phyloP scores from a whole-genome alignment of 1,284 basidiomycete species.

The Cutaneotrichosporon cavernicola region DNA sequence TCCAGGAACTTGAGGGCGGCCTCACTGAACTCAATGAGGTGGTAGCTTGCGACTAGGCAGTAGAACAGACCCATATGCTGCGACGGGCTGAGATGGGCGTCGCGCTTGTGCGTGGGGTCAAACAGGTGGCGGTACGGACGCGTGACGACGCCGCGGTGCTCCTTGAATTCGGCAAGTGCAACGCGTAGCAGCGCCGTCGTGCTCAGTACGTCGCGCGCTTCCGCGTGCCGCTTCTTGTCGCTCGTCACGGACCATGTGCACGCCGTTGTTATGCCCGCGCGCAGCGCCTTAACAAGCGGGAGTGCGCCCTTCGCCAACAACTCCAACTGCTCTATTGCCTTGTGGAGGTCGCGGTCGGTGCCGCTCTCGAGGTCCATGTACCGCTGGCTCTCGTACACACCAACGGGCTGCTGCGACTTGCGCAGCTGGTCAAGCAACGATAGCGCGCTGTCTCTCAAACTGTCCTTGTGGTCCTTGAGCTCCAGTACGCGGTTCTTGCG shows the following conservation, averaged over 20 bases:
- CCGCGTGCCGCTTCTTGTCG: constrained; percentile 8
- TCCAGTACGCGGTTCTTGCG: neutral
- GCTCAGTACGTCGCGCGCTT: neutral
- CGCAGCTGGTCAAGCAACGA: constrained; percentile 45
- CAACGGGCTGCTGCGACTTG: constrained; percentile 63
- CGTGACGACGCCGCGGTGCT: constrained; percentile 59
- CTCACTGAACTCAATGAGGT: constrained; percentile 61
- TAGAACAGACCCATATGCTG: constrained; percentile 57
- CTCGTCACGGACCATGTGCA: constrained; percentile 30
- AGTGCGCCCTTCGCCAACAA: constrained; percentile 64
- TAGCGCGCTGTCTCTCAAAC: constrained; percentile 34
- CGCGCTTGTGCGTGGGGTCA: constrained; percentile 52
- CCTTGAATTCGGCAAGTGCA: constrained; percentile 55
- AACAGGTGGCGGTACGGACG: constrained; percentile 69
- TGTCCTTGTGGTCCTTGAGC: neutral
- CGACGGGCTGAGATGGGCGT: constrained; percentile 13
- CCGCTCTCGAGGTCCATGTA: constrained; percentile 73
- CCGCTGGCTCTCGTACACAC: constrained; percentile 73
- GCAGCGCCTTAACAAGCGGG: constrained; percentile 52
- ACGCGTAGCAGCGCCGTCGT: constrained; percentile 11
- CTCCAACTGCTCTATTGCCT: constrained; percentile 58
- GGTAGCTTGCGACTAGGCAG: constrained; percentile 73
- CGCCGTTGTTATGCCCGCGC: constrained; percentile 34
- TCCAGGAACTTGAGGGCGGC: constrained; percentile 58
- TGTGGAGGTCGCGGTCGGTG: constrained; percentile 52